These are phyloP conservation scores for Pythium dissotocum DNA, from an alignment of 352 stramenopile genomes.

Conservation along the genomic window DNA sequence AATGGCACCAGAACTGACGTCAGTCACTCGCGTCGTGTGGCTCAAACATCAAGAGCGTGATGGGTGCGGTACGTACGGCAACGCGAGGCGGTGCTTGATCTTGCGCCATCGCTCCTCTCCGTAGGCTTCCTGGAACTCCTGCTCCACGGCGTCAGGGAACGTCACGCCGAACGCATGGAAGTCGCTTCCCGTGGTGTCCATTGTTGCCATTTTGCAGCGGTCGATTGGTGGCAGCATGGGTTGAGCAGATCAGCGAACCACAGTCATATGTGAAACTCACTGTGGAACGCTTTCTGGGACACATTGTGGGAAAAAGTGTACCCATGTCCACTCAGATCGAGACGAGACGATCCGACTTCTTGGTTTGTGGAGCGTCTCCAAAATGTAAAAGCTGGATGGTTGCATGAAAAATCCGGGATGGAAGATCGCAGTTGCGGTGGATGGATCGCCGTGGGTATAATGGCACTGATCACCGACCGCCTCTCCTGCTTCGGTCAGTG, in stretches of 20 bases:
- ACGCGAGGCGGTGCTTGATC: slow-evolving; percentile 76
- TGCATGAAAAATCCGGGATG: background rate
- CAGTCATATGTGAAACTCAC: background rate
- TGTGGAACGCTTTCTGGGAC: background rate
- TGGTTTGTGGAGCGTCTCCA: background rate
- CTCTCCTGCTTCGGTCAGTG: background rate
- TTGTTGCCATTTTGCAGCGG: slow-evolving; percentile 6
- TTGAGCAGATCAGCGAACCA: background rate
- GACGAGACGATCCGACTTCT: background rate
- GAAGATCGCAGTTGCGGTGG: background rate
- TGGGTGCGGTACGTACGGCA: slow-evolving; percentile 39
- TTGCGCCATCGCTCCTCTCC: slow-evolving; percentile 59
- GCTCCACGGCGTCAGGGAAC: slow-evolving; percentile 70
- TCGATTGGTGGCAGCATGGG: background rate
- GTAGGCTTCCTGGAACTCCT: slow-evolving; percentile 59
- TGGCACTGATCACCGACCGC: background rate
- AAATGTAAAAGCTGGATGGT: slow-evolving; percentile 1
- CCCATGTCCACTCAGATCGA: background rate
- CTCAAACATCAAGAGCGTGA: too few relatives aligned
- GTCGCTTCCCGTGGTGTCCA: slow-evolving; percentile 24
- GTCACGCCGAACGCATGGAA: slow-evolving; percentile 68
- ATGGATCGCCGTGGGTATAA: background rate
- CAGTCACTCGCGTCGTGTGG: background rate
- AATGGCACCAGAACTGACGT: slow-evolving; percentile 11
- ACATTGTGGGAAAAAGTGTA: background rate